These are phyloP conservation scores for Aspergillus avenaceus DNA, from an alignment of 495 filamentous ascomycete genomes.

Conservation along the genomic window DNA sequence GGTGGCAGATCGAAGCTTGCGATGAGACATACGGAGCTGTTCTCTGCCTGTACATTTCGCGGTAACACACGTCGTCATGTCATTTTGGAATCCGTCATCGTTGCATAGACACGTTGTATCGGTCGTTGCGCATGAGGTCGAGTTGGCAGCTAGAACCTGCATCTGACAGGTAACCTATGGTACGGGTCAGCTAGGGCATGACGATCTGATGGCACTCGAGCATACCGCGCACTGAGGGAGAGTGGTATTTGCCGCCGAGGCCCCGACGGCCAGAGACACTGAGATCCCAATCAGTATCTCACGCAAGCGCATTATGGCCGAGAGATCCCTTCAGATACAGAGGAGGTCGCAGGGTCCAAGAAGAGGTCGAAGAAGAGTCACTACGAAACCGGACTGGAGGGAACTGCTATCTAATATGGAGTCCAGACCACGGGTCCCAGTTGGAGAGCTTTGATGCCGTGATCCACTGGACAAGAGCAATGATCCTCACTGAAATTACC, in stretches of 20 bases:
- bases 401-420: neutral
- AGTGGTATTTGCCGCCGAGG: neutral
- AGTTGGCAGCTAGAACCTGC: neutral
- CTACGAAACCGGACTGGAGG: neutral
- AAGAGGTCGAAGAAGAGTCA: neutral
- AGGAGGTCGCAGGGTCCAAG: neutral
- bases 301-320: neutral
- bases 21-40: conserved; percentile 15
- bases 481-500: neutral
- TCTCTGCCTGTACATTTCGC: conserved; percentile 15
- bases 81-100: conserved; percentile 4
- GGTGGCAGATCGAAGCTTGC: neutral
- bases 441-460: neutral
- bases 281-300: neutral
- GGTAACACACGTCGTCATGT: conserved; percentile 9
- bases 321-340: neutral
- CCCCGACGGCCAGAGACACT: neutral
- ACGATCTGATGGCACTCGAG: neutral
- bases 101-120: conserved; percentile 7
- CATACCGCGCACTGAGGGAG: neutral
- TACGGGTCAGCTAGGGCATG: neutral
- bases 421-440: neutral
- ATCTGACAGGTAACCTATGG: neutral
- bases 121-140: neutral
- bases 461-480: neutral